Percentiles rank a stretch among this genome's conserved stretches.
Conservation (phyloP, 2,329 filamentous ascomycete species). For the Cercospora beticola region DNA sequence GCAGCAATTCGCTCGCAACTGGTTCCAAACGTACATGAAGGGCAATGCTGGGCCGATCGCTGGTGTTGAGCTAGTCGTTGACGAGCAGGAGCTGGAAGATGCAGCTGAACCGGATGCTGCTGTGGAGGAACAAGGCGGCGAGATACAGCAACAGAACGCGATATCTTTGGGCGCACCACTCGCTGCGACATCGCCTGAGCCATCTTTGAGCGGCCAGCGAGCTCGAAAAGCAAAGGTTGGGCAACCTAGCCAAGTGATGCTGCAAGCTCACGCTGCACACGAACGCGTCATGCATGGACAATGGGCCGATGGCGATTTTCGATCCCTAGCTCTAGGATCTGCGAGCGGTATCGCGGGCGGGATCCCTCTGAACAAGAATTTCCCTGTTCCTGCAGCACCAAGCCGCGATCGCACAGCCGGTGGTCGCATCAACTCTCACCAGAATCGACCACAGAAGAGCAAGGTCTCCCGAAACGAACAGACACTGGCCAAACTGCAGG, state of each 20-base stretch:
- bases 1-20: neutral
- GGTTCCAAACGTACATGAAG: neutral
- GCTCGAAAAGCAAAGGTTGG: neutral
- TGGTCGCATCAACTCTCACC: neutral
- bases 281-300: neutral
- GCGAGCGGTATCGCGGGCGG: neutral
- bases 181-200: neutral
- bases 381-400: neutral
- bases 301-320: neutral
- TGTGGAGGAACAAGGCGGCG: neutral
- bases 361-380: neutral
- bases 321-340: neutral
- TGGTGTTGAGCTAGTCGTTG: neutral
- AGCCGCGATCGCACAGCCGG: neutral
- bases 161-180: neutral
- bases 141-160: neutral
- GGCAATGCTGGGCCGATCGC: neutral
- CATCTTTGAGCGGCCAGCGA: neutral
- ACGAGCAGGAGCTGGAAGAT: neutral
- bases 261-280: neutral
- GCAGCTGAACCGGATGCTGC: neutral
- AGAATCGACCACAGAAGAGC: neutral
- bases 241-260: neutral
- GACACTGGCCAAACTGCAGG: neutral
- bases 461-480: neutral